phyloP scores from a whole-genome alignment of 108 stramenopile genomes.

The Nitzschia palea region DNA sequence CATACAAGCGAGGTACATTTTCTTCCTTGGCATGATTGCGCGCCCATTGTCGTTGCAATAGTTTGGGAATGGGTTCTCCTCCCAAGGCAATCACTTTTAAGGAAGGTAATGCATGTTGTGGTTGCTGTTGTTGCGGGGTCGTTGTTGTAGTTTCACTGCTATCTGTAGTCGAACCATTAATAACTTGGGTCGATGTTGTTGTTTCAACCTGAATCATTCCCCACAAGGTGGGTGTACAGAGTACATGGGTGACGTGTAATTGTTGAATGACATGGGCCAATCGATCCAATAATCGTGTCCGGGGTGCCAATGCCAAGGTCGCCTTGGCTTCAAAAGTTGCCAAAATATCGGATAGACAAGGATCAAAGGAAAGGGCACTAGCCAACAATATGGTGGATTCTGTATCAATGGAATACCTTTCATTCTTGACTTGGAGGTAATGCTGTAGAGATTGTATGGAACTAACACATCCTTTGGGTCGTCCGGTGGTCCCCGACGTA shows the following conservation, averaged over 20 bases:
- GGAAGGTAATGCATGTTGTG: slow-evolving; percentile 35
- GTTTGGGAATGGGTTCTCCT: slow-evolving; percentile 77
- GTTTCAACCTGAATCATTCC: slow-evolving; percentile 10
- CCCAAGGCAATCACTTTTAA: slow-evolving; percentile 72
- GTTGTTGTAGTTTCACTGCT: too few species aligned
- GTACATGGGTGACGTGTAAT: slow-evolving; percentile 58
- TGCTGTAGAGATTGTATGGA: slow-evolving; percentile 59
- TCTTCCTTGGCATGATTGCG: slow-evolving; percentile 8
- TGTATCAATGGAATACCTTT: slow-evolving; percentile 43
- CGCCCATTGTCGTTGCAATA: slow-evolving; percentile 51
- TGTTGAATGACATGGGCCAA: slow-evolving; percentile 37
- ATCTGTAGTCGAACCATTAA: too few species aligned
- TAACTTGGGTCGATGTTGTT: too few species aligned
- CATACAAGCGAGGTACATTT: slow-evolving; percentile 43
- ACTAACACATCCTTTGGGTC: slow-evolving; percentile 89
- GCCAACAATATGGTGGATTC: slow-evolving; percentile 69
- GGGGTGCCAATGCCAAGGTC: slow-evolving; percentile 53
- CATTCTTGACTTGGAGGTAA: slow-evolving; percentile 71
- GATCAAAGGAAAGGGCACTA: slow-evolving; percentile 82
- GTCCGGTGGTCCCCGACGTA: slow-evolving; percentile 95
- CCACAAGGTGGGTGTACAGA: slow-evolving; percentile 88
- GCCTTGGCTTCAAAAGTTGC: slow-evolving; percentile 62
- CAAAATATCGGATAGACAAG: slow-evolving; percentile 78
- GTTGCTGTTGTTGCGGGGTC: too few species aligned
- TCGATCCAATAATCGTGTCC: slow-evolving; percentile 24